Evolutionary conservation across 176 grass and related monocot genomes (phyloP).

Genomic region (Bolboschoenus planiculmis): DNA sequence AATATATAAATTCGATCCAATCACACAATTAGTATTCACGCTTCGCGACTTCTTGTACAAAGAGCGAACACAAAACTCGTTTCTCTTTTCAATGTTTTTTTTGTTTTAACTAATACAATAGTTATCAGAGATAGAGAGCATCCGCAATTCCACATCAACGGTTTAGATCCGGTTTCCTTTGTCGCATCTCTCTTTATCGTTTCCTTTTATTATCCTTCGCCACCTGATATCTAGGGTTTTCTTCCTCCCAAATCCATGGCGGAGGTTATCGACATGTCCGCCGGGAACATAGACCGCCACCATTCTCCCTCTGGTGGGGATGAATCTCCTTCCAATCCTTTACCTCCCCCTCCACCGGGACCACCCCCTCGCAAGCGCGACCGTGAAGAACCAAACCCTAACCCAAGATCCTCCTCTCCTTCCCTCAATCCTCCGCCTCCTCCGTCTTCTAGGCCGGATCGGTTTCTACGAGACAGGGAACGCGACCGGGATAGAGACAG

Average conservation of each 20-base stretch:
- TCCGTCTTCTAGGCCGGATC: conserved; percentile 46
- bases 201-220: not conserved
- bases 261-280: conserved; percentile 64
- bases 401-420: conserved; percentile 35
- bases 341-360: conserved; percentile 45
- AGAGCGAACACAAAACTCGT: not conserved
- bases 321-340: conserved; percentile 32
- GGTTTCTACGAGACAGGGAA: conserved; percentile 43
- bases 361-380: conserved; percentile 54
- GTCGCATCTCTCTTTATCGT: not conserved
- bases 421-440: conserved; percentile 38
- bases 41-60: not conserved
- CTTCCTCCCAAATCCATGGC: conserved; percentile 41
- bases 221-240: not conserved
- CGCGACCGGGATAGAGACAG: conserved; percentile 33
- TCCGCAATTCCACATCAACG: not conserved
- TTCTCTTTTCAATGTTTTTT: not conserved
- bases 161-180: not conserved
- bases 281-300: conserved; percentile 39
- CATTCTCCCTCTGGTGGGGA: conserved; percentile 50
- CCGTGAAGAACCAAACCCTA: conserved; percentile 35
- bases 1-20: too few species aligned
- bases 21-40: not conserved
- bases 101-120: not conserved
- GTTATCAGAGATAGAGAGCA: not conserved